Conservation (phyloP, 75 land plant species). For the Selaginella tamariscina region DNA sequence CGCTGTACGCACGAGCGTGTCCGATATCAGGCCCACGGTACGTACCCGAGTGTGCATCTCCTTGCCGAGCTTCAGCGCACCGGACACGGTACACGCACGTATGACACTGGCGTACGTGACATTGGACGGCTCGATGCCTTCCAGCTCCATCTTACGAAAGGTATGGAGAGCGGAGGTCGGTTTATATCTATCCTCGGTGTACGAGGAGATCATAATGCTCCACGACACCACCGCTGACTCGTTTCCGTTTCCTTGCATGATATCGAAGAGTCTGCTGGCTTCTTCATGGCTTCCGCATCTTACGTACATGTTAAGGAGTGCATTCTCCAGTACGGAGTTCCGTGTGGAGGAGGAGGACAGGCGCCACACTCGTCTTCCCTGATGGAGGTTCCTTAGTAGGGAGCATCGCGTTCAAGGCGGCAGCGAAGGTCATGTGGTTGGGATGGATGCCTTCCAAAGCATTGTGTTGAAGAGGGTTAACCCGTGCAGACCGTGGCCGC, state of each 20-base stretch:
- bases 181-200: constrained; percentile 5
- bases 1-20: constrained; percentile 9
- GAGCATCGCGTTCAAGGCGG: not conserved
- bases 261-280: not conserved
- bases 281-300: constrained; percentile 11
- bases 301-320: no score
- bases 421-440: not conserved
- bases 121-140: not conserved
- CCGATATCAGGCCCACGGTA: not conserved
- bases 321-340: not conserved
- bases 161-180: not conserved
- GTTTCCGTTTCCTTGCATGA: not conserved
- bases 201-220: constrained; percentile 11
- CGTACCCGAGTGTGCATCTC: not conserved
- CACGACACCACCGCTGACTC: constrained; percentile 12
- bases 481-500: not conserved
- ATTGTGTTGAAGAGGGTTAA: not conserved
- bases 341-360: not conserved
- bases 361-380: not conserved
- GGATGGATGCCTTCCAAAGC: constrained; percentile 13
- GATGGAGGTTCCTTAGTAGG: not conserved
- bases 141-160: not conserved
- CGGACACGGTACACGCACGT: constrained; percentile 10
- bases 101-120: constrained; percentile 10
- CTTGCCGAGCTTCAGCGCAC: not conserved